Percentiles rank a stretch among this genome's conserved stretches.
Evolutionary conservation across 2,329 filamentous ascomycete genomes (phyloP).

Genomic region (Nothopassalora personata): DNA sequence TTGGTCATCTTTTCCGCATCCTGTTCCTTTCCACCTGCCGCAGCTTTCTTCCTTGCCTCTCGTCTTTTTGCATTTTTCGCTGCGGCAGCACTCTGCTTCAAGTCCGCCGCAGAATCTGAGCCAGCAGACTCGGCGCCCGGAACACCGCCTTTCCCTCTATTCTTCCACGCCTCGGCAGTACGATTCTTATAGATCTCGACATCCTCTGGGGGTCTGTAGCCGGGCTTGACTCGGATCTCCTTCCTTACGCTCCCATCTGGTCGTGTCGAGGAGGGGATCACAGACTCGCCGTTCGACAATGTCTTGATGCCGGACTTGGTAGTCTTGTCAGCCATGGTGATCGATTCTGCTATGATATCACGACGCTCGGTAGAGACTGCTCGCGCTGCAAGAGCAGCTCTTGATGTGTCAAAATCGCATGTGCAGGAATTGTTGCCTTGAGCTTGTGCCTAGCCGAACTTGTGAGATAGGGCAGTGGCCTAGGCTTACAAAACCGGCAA

Average conservation of each 20-base stretch:
- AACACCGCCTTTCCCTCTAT: constrained; percentile 62
- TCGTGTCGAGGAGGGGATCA: constrained; percentile 81
- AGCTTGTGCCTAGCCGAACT: background rate
- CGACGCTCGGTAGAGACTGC: constrained; percentile 10
- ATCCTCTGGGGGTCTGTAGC: constrained; percentile 91
- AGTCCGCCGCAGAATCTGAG: constrained; percentile 22
- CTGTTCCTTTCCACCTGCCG: constrained; percentile 51
- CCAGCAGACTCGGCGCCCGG: constrained; percentile 63
- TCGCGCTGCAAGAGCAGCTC: background rate
- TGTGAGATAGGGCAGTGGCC: no score
- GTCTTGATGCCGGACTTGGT: constrained; percentile 58
- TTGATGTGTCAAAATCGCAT: background rate
- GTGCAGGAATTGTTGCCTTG: background rate
- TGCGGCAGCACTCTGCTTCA: constrained; percentile 45
- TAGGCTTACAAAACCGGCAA: no score
- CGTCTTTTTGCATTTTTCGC: constrained; percentile 79
- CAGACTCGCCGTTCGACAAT: constrained; percentile 68
- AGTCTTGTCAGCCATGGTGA: constrained; percentile 40
- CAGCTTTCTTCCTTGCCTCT: constrained; percentile 60
- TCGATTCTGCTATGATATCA: constrained; percentile 21
- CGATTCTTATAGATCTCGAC: constrained; percentile 94
- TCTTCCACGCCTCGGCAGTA: constrained; percentile 78
- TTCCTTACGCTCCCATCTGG: constrained; percentile 87
- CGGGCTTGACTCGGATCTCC: constrained; percentile 89
- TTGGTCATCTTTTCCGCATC: constrained; percentile 75